Evolutionary conservation across 768 basidiomycete species (phyloP), one percentile per base, ranked within the genome.

Genomic region (Boletus coccyginus): DNA sequence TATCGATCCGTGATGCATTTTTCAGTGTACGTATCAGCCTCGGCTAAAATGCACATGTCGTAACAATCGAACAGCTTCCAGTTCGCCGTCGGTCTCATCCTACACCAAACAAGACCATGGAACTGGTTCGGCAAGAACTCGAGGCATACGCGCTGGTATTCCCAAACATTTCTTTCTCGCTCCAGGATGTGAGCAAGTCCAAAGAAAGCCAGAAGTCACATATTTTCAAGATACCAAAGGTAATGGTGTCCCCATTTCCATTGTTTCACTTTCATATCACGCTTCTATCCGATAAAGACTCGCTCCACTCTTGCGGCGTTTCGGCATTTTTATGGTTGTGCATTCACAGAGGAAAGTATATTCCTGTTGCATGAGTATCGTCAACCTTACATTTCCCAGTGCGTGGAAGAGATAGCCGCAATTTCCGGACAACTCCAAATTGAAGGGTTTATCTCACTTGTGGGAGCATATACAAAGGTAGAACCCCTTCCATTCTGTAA

Each of bases 1-100:
- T 96, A 41, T 86, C 82, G 62, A 77, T 97, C 43, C 85, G 91
- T 21, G 96, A 98, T 69, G 86, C 91, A 3, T 99, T 97, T 68
- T 90, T 88, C 67, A 94, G 91, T 66, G 93, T 93, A 58, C 43
- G 83, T 75, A 17, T 40, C 52, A 40, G 19, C 53, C 19, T 45
- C 41, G 42, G 52, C 44, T 32, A 29, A 27, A 44, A 46, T 44
- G 31, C 14, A 44, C 51, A 40, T 45, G 44, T 57, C 29, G 51
- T 57, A 31, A 62, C 45, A 31, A 51, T 46, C 10, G 24, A 46
- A 27, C 62, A 94, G 92, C 81, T 94, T 42, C 92, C 92, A 35
- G 83, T 94, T 58, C 86, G 92, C 55, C 83, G 92, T 40, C 77
- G 76, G 29, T 85, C 91, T 0, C 90, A 94, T 71, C 78, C 84